Evolutionary conservation across 1,284 basidiomycete genomes (phyloP).

Genomic region (Crucibulum parvulum): DNA sequence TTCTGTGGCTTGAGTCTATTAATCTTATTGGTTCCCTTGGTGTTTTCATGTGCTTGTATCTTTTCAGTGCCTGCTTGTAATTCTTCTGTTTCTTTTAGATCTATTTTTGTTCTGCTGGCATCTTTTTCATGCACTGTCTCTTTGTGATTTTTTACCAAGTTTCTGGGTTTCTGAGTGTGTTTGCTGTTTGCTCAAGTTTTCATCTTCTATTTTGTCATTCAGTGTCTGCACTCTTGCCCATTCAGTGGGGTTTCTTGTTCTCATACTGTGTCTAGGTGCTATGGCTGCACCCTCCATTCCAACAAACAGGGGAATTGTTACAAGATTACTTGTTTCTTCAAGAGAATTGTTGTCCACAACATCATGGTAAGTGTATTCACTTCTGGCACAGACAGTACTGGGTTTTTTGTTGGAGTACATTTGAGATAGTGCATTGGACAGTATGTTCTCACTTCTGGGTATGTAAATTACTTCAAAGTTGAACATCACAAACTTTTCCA

Average conservation of each 20-base stretch:
- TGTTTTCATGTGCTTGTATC: no score
- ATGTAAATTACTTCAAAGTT: conserved; percentile 37
- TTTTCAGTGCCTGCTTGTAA: no score
- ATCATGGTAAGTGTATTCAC: conserved; percentile 28
- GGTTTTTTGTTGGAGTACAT: conserved; percentile 30
- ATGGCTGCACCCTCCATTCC: conserved; percentile 15
- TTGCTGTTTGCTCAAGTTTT: background rate
- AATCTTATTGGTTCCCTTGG: no score
- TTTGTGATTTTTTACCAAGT: background rate
- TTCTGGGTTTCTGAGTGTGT: background rate
- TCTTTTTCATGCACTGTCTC: background rate
- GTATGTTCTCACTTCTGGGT: conserved; percentile 32
- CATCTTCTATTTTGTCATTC: background rate
- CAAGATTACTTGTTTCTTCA: background rate
- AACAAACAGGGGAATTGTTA: conserved; percentile 15
- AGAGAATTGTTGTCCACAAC: conserved; percentile 13
- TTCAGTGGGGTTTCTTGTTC: background rate
- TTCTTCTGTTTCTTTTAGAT: no score
- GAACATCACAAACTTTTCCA: conserved; percentile 37
- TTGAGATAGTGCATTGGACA: conserved; percentile 36
- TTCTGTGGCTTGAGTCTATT: background rate
- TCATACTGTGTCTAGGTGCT: background rate
- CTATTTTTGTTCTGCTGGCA: no score
- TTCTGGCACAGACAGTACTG: conserved; percentile 18
- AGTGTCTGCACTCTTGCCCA: background rate